Percentiles rank a stretch among this genome's conserved stretches.
Evolutionary conservation across 2,329 filamentous ascomycete species (phyloP).

Genomic region (Colletotrichum tanaceti): DNA sequence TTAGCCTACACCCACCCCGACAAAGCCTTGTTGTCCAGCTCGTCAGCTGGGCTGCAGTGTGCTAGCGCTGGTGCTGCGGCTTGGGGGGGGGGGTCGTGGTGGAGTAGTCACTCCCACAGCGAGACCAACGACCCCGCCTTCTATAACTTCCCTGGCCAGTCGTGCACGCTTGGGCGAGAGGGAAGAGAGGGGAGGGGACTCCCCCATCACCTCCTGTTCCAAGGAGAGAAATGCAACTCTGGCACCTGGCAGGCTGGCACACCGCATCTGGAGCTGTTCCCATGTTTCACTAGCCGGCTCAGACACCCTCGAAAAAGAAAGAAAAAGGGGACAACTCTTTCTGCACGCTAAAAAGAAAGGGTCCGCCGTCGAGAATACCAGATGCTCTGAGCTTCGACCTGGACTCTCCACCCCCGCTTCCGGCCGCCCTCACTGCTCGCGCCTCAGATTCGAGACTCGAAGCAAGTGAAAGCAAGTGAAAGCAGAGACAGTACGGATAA

Average conservation of each 20-base stretch:
- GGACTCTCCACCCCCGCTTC: slow-evolving; percentile 38
- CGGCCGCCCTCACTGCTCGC: slow-evolving; percentile 27
- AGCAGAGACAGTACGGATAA: slow-evolving; percentile 18
- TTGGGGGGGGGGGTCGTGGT: slow-evolving; percentile 25
- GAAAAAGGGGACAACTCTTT: slow-evolving; percentile 29
- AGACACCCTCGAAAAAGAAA: slow-evolving; percentile 26
- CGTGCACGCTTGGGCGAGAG: slow-evolving; percentile 25
- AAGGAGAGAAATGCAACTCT: slow-evolving; percentile 35
- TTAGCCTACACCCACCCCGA: neutral
- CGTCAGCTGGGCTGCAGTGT: slow-evolving; percentile 12
- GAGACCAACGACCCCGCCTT: slow-evolving; percentile 23
- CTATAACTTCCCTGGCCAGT: slow-evolving; percentile 34
- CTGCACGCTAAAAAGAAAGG: slow-evolving; percentile 41
- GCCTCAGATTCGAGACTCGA: neutral
- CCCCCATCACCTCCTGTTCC: slow-evolving; percentile 20
- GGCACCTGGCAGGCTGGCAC: slow-evolving; percentile 30
- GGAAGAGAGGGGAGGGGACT: slow-evolving; percentile 6
- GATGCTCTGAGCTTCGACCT: slow-evolving; percentile 38
- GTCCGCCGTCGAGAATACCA: slow-evolving; percentile 35
- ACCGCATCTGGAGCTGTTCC: slow-evolving; percentile 15
- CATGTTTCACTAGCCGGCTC: slow-evolving; percentile 39
- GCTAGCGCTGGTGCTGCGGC: slow-evolving; percentile 35
- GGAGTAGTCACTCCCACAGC: slow-evolving; percentile 17
- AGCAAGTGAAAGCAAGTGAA: slow-evolving; percentile 17
- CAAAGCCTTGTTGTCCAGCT: slow-evolving; percentile 6